Percentiles rank a stretch among this genome's conserved stretches.
phyloP scores from a whole-genome alignment of 257 asterid species.

The Plantago ovata region DNA sequence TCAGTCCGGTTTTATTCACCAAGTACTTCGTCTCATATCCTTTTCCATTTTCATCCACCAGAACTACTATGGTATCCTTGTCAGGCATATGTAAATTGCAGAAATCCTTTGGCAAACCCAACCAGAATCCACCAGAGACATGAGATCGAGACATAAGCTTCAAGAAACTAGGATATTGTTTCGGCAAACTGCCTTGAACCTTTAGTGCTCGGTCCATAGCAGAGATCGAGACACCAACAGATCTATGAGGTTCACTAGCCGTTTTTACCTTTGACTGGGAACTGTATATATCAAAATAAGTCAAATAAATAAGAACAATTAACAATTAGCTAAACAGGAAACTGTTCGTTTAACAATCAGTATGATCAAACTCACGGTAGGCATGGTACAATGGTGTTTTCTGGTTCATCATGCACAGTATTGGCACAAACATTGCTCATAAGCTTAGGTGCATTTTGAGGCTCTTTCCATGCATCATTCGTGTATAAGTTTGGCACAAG shows the following conservation, averaged over 20 bases:
- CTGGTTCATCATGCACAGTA: neutral
- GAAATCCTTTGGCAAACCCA: constrained; percentile 61
- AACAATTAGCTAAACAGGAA: neutral
- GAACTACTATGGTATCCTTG: constrained; percentile 29
- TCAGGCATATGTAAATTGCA: constrained; percentile 46
- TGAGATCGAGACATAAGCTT: constrained; percentile 57
- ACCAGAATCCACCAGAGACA: constrained; percentile 58
- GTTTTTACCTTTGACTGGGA: constrained; percentile 10
- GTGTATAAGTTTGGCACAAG: neutral
- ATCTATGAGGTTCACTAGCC: neutral
- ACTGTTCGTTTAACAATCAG: constrained; percentile 1
- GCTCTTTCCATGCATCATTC: too few species aligned
- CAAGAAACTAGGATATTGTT: constrained; percentile 35
- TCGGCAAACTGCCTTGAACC: constrained; percentile 36
- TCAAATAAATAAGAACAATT: neutral
- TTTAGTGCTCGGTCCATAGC: constrained; percentile 34
- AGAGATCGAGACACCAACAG: constrained; percentile 17
- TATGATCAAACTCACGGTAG: constrained; percentile 22
- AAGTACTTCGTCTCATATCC: constrained; percentile 33
- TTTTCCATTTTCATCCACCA: constrained; percentile 45
- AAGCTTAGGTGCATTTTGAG: too few species aligned
- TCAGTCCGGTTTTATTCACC: constrained; percentile 49
- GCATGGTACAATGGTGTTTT: neutral
- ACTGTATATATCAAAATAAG: constrained; percentile 16
- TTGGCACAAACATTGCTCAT: neutral